A percentile compares a stretch with the other conserved stretches of the same genome.
Conservation (phyloP, 345 rosid genomes). For the Salix dunnii region DNA sequence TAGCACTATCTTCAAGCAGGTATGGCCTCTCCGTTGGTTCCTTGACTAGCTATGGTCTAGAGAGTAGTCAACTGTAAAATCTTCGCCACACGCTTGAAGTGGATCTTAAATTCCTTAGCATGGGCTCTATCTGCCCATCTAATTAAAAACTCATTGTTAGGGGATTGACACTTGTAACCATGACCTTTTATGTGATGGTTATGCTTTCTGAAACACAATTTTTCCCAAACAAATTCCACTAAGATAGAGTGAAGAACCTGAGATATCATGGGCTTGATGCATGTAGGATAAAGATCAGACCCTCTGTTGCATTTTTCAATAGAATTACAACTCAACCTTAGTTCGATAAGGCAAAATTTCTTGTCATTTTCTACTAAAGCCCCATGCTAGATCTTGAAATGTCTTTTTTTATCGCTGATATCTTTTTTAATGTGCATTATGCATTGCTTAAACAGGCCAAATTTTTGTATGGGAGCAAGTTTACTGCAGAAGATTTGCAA, state of each 20-base stretch:
- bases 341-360: background rate
- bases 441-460: conserved; percentile 60
- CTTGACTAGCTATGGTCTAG: background rate
- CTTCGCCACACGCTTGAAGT: background rate
- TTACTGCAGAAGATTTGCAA: conserved; percentile 69
- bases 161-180: background rate
- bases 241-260: background rate
- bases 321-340: background rate
- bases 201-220: background rate
- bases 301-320: background rate
- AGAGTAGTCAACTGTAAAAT: background rate
- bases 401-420: background rate
- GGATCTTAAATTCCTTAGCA: background rate
- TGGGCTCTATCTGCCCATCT: background rate
- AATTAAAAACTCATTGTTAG: background rate
- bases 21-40: conserved; percentile 15
- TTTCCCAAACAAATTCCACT: background rate
- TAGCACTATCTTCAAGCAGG: conserved; percentile 92
- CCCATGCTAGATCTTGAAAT: background rate
- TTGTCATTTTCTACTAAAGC: background rate
- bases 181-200: background rate
- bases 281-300: background rate
- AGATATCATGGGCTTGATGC: background rate
- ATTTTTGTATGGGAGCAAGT: conserved; percentile 86
- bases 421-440: conserved; percentile 7